Evolutionary conservation across 495 filamentous ascomycete species (phyloP).

Genomic region (Thermothielavioides terrestris): DNA sequence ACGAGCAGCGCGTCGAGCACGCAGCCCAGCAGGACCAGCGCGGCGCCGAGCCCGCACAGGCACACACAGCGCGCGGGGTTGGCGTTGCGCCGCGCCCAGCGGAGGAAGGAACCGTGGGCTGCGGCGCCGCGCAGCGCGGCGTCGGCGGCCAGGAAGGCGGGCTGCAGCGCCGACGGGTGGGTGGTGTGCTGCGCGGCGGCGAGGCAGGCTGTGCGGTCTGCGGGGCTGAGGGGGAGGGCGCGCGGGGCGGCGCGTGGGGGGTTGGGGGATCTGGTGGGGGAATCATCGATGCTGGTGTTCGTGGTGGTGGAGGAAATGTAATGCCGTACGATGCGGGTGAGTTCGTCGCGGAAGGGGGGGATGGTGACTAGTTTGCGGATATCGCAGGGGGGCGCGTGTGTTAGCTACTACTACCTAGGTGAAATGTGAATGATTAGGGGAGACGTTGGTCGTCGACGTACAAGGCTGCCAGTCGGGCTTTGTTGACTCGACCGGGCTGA

Average conservation of each 20-base stretch:
- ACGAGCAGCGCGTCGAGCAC: no score
- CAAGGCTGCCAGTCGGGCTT: constrained; percentile 30
- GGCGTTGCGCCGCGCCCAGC: constrained; percentile 58
- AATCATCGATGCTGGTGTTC: no score
- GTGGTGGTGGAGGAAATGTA: constrained; percentile 59
- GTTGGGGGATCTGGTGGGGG: no score
- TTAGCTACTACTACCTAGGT: no score
- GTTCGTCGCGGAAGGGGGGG: constrained; percentile 61
- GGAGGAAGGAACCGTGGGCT: constrained; percentile 34
- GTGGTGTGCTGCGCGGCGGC: constrained; percentile 60
- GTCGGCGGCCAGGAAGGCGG: constrained; percentile 48
- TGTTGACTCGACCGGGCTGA: constrained; percentile 16
- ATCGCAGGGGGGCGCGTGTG: no score
- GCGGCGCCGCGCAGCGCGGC: constrained; percentile 29
- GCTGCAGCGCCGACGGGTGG: constrained; percentile 57
- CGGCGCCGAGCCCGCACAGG: constrained; percentile 26
- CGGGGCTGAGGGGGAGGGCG: constrained; percentile 52
- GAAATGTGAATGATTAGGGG: no score
- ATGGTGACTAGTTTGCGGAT: constrained; percentile 61
- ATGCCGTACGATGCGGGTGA: constrained; percentile 50
- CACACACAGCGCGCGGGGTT: constrained; percentile 52
- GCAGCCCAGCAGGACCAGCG: neutral
- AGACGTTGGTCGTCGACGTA: no score
- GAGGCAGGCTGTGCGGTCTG: constrained; percentile 50
- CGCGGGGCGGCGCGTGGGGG: constrained; percentile 48